Conservation (phyloP, 345 rosid genomes). For the Gossypium ekmanianum region DNA sequence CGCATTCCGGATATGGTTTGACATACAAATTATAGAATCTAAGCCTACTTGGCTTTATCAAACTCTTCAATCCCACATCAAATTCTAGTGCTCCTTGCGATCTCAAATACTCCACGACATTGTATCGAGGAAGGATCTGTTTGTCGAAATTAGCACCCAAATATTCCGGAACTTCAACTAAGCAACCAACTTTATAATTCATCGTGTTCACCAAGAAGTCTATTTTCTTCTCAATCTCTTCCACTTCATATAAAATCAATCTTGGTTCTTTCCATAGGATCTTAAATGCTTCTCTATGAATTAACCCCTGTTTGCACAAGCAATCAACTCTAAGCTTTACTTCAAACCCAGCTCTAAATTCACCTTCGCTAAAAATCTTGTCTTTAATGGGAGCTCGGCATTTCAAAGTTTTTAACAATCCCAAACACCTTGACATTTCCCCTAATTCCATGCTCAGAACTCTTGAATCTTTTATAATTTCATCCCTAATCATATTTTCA, state of each 20-base stretch:
- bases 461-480: not conserved
- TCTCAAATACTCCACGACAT: not conserved
- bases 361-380: not conserved
- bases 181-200: not conserved
- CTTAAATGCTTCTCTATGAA: not conserved
- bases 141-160: not conserved
- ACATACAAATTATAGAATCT: constrained; percentile 4
- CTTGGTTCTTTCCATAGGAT: constrained; percentile 2
- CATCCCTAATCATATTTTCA: not conserved
- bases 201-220: not conserved
- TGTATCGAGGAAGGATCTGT: constrained; percentile 2
- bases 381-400: not conserved
- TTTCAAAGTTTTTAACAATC: not conserved
- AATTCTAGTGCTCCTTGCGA: not conserved
- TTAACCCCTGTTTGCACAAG: constrained; percentile 2
- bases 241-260: not conserved
- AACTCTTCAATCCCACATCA: not conserved
- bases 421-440: constrained; percentile 7
- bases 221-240: not conserved
- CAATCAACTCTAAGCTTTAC: constrained; percentile 3
- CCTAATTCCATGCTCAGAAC: constrained; percentile 1
- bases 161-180: not conserved
- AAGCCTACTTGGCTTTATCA: constrained; percentile 8
- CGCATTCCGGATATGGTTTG: constrained; percentile 7
- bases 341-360: not conserved